phyloP scores from a whole-genome alignment of 352 stramenopile species.

The Pythium plurisporium region DNA sequence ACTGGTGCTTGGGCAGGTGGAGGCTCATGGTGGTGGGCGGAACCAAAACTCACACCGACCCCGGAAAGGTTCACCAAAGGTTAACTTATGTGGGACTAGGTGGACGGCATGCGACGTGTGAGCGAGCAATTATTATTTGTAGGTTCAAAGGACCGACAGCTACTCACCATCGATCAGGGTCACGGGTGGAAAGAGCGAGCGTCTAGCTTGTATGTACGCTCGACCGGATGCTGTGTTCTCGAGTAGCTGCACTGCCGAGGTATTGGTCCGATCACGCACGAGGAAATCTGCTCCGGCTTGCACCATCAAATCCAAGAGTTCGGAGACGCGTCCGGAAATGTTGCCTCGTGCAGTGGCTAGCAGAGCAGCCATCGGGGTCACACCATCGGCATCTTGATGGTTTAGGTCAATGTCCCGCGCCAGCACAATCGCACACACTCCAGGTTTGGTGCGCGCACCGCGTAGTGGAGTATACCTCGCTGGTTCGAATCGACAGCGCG shows the following conservation, averaged over 20 bases:
- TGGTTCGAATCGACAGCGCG: neutral
- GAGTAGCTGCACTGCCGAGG: neutral
- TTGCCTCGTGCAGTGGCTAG: neutral
- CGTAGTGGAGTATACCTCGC: neutral
- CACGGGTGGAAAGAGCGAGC: too few species aligned
- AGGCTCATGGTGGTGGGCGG: conserved; percentile 57
- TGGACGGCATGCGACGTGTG: conserved; percentile 5
- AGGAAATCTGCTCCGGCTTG: neutral
- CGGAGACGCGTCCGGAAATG: neutral
- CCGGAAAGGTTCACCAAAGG: conserved; percentile 5
- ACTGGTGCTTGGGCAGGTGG: conserved; percentile 79
- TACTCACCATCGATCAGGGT: too few species aligned
- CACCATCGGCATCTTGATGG: neutral
- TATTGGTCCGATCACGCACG: neutral
- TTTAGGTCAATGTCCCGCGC: neutral
- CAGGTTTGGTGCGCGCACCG: neutral
- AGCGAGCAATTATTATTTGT: too few species aligned
- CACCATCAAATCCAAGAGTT: neutral
- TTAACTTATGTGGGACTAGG: conserved; percentile 4
- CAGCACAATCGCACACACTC: neutral
- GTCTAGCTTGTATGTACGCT: too few species aligned
- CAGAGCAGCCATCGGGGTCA: neutral
- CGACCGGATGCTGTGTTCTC: neutral
- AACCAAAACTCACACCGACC: neutral
- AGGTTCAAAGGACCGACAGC: too few species aligned